Evolutionary conservation across 208 protist species (phyloP).

Genomic region (Trypanosomatidae sp.): DNA sequence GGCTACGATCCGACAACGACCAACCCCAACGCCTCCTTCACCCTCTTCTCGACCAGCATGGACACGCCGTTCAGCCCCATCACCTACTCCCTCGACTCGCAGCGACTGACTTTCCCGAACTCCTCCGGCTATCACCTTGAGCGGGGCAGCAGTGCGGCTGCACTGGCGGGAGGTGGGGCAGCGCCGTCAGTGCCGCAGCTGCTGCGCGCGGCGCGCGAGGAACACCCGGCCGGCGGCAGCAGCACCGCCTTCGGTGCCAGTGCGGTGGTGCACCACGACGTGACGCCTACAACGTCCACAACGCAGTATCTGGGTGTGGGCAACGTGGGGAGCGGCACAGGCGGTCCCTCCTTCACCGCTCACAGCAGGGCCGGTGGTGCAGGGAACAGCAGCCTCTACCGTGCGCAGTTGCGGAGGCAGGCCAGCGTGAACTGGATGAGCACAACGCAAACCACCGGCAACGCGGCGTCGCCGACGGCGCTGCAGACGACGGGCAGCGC

Average conservation of each 20-base stretch:
- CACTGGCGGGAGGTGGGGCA: too few species aligned
- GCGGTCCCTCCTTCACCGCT: too few species aligned
- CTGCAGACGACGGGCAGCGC: constrained; percentile 4
- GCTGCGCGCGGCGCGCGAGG: constrained; percentile 17
- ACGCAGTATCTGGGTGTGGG: too few species aligned
- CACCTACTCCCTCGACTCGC: constrained; percentile 77
- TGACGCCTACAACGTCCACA: too few species aligned
- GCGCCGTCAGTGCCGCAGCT: too few species aligned
- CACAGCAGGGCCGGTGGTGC: too few species aligned
- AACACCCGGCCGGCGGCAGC: too few species aligned
- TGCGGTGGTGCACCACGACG: too few species aligned
- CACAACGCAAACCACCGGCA: background rate
- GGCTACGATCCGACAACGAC: too few species aligned
- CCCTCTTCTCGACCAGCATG: constrained; percentile 71
- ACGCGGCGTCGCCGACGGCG: background rate
- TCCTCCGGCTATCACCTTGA: constrained; percentile 10
- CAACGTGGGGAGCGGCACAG: too few species aligned
- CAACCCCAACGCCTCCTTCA: constrained; percentile 79
- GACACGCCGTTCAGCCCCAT: constrained; percentile 87
- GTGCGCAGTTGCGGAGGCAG: constrained; percentile 14
- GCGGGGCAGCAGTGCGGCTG: background rate
- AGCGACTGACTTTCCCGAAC: constrained; percentile 22
- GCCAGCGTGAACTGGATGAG: constrained; percentile 1
- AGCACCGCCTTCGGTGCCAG: too few species aligned
- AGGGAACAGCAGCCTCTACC: constrained; percentile 6